A percentile compares a stretch with the other conserved stretches of the same genome.
These are phyloP conservation scores for Mariannaea sp. DNA, from an alignment of 2,329 filamentous ascomycete genomes.

Conservation along the genomic window DNA sequence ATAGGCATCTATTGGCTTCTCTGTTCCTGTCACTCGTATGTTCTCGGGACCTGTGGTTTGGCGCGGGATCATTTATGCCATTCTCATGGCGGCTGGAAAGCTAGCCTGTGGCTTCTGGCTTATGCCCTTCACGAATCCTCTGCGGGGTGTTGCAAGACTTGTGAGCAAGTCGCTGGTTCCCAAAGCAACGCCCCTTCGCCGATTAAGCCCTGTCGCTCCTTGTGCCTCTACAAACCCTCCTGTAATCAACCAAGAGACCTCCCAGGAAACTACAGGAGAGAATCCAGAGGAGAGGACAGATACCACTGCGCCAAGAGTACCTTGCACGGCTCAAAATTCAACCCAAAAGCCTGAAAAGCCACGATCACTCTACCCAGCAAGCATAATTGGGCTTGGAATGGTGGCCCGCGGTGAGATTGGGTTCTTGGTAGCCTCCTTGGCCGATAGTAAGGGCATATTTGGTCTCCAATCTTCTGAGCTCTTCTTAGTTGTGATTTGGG, in stretches of 20 bases:
- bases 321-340: constrained; percentile 7
- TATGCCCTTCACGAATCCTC: constrained; percentile 36
- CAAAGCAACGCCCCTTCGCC: background rate
- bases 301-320: background rate
- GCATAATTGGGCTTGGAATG: constrained; percentile 71
- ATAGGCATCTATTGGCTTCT: constrained; percentile 71
- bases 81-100: constrained; percentile 71
- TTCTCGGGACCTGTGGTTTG: constrained; percentile 68
- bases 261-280: background rate
- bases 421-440: constrained; percentile 73
- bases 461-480: constrained; percentile 44
- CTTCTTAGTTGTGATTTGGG: constrained; percentile 61
- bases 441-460: constrained; percentile 58
- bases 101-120: constrained; percentile 65
- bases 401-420: constrained; percentile 80
- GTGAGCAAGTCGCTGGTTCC: background rate
- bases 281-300: background rate
- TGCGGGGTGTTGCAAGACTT: background rate
- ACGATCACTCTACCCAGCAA: constrained; percentile 67
- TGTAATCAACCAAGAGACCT: background rate
- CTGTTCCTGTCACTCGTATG: constrained; percentile 74
- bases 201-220: constrained; percentile 19
- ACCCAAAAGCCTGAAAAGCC: constrained; percentile 49
- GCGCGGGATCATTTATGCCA: constrained; percentile 73
- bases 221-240: constrained; percentile 9